phyloP scores from a whole-genome alignment of 108 stramenopile species.

The Nannochloropsis gaditana region DNA sequence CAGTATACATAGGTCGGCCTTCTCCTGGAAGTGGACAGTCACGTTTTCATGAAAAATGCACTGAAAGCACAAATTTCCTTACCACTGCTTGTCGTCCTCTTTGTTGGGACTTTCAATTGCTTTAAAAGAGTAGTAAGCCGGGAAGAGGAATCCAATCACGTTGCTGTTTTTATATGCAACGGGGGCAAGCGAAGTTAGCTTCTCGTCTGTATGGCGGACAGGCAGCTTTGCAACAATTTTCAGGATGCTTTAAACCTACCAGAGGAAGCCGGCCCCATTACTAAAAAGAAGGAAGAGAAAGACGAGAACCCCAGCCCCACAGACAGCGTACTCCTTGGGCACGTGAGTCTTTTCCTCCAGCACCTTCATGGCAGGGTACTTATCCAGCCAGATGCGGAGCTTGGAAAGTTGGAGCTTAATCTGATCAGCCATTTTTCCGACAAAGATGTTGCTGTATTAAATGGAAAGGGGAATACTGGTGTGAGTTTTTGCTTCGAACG shows the following conservation, averaged over 20 bases:
- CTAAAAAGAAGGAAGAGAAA: conserved; percentile 29
- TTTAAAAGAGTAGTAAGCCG: conserved; percentile 71
- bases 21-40: no score
- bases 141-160: conserved; percentile 82
- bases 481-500: no score
- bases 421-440: conserved; percentile 22
- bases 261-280: conserved; percentile 39
- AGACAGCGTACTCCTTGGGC: conserved; percentile 42
- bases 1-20: no score
- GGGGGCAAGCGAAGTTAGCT: neutral
- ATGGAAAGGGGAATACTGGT: no score
- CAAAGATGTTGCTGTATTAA: neutral
- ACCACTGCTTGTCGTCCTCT: conserved; percentile 84
- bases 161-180: conserved; percentile 56
- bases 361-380: conserved; percentile 36
- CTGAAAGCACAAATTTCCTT: neutral
- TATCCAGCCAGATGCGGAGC: conserved; percentile 34
- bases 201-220: neutral
- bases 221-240: no score
- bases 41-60: no score
- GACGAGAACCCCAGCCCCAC: conserved; percentile 23
- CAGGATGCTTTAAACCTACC: conserved; percentile 18
- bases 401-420: conserved; percentile 30
- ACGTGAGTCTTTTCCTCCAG: conserved; percentile 34
- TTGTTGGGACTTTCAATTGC: conserved; percentile 72